phyloP scores from a whole-genome alignment of 805 yeast genomes.

The Pichia membranifaciens region DNA sequence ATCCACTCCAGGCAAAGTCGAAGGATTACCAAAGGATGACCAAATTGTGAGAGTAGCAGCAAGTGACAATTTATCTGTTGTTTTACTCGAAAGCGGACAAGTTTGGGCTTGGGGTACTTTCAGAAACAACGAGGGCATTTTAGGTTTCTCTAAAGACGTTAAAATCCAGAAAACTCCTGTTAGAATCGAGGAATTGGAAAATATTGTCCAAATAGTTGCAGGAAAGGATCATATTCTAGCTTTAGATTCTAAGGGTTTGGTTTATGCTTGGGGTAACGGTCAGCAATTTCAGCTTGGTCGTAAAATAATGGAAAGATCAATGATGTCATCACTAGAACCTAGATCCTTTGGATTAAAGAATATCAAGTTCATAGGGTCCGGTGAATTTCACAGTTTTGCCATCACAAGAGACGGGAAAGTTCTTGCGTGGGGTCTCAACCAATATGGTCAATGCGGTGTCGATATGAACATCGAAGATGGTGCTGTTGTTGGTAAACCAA shows the following conservation, averaged over 20 bases:
- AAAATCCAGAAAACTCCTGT: slow-evolving; percentile 63
- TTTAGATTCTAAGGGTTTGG: slow-evolving; percentile 76
- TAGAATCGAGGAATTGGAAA: slow-evolving; percentile 52
- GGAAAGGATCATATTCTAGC: slow-evolving; percentile 93
- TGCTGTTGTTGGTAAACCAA: slow-evolving; percentile 71
- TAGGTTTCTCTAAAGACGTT: slow-evolving; percentile 70
- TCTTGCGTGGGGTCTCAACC: slow-evolving; percentile 92
- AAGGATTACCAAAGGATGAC: slow-evolving; percentile 50
- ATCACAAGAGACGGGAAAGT: slow-evolving; percentile 66
- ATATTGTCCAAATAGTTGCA: slow-evolving; percentile 76
- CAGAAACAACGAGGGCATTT: slow-evolving; percentile 84
- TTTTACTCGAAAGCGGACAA: slow-evolving; percentile 71
- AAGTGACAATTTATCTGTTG: slow-evolving; percentile 86
- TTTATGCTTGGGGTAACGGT: slow-evolving; percentile 97
- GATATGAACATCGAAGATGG: slow-evolving; percentile 79
- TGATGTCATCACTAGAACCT: slow-evolving; percentile 68
- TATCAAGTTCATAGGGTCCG: slow-evolving; percentile 77
- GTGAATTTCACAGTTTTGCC: slow-evolving; percentile 96
- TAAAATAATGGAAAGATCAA: slow-evolving; percentile 71
- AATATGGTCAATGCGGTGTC: slow-evolving; percentile 93
- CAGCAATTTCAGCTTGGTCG: slow-evolving; percentile 91
- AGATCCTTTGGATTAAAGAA: slow-evolving; percentile 78
- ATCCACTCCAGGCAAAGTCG: slow-evolving; percentile 81
- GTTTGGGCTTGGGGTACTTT: slow-evolving; percentile 98
- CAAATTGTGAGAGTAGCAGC: slow-evolving; percentile 80